Evolutionary conservation across 805 yeast species (phyloP), one percentile per base, ranked within the genome.

Genomic region (Saccharomycopsis javanensis): DNA sequence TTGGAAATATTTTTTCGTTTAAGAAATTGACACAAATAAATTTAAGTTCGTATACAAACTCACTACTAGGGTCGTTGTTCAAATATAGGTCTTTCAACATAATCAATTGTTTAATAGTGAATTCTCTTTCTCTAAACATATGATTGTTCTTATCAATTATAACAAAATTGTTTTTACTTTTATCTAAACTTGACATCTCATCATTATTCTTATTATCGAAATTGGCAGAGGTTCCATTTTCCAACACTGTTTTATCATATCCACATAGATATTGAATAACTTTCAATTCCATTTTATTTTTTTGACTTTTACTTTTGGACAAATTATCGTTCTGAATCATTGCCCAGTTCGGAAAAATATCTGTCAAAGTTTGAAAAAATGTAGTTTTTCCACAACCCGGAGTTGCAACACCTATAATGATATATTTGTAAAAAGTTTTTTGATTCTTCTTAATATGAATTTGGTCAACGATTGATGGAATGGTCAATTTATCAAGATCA

Each of bases 311-410:
- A 34, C 72, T 30, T 38, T 50, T 73, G 67, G 23, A 73, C 73
- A 87, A 73, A 62, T 87, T 80, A 70, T 92, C 98, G 69, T 88
- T 91, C 67, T 88, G 96, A 8, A 87, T 75, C 63, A 83, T 86
- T 0, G 79, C 84, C 85, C 95, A 85, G 0, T 72, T 66, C 0
- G 84, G 83, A 56, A 73, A 83, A 15, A 91, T 68, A 11, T 74
- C 64, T 0, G 65, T 61, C 50, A 94, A 71, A 0, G 91, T 82
- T 30, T 79, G 67, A 3, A 87, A 80, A 0, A 87, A 79, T 0
- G 97, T 88, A 0, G 97, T 90, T 67, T 94, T 94, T 5, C 99
- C 99, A 69, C 97, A 88, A 0, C 98, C 98, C 52, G 92, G 80
- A 0, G 96, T 89, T 0, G 97, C 90, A 3, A 91, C 81, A 0